Conservation (phyloP, 768 basidiomycete species). For the Strobilomyces dryophilus region DNA sequence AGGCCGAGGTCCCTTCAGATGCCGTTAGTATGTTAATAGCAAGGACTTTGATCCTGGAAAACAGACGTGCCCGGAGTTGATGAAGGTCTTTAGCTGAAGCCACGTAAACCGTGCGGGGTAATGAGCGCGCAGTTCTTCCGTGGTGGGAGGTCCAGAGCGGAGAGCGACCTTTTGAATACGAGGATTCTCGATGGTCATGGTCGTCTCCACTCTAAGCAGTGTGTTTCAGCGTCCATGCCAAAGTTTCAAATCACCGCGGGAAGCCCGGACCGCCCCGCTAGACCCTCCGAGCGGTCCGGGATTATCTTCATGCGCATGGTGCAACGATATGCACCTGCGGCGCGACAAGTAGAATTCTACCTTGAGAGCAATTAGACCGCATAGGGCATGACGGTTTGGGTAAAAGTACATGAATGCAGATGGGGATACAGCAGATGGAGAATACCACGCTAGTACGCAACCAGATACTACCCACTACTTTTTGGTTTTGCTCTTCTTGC, state of each 20-base stretch:
- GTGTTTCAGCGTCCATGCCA: neutral
- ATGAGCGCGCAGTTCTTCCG: conserved; percentile 57
- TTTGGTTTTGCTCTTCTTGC: conserved; percentile 42
- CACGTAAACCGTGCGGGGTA: conserved; percentile 79
- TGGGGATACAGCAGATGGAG: conserved; percentile 7
- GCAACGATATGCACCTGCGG: too few relatives aligned
- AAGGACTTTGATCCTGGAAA: neutral
- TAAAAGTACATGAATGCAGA: conserved; percentile 14
- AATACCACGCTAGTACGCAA: neutral
- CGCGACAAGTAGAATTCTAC: neutral
- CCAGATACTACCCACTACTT: conserved; percentile 22
- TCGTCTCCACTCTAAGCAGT: neutral
- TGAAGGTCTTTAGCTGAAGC: conserved; percentile 68
- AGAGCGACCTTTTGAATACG: conserved; percentile 32
- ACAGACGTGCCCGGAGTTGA: conserved; percentile 65
- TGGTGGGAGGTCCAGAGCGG: conserved; percentile 61
- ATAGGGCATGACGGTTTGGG: neutral
- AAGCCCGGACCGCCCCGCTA: neutral
- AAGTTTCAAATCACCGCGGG: neutral
- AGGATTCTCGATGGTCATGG: conserved; percentile 19
- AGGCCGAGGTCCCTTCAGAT: conserved; percentile 69
- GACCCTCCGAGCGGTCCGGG: too few relatives aligned
- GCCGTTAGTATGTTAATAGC: neutral
- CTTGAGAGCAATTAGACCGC: neutral
- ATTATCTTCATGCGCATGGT: neutral